Conservation (phyloP, 768 basidiomycete genomes). For the Tephrocybe sp. region DNA sequence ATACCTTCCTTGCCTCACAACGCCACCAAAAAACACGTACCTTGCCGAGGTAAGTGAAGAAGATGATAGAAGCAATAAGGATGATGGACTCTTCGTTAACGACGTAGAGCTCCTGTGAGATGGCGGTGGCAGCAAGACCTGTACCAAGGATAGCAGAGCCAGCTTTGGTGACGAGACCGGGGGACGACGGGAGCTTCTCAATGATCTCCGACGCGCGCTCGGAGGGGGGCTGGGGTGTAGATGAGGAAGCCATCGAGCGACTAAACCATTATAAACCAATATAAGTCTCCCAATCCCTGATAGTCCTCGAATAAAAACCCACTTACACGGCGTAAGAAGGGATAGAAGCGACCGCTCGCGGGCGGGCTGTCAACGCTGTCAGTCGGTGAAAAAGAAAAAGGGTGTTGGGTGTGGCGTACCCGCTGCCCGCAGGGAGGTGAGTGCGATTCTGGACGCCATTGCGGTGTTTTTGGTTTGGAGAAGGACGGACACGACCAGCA, state of each 20-base stretch:
- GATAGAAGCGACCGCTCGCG: too few relatives aligned
- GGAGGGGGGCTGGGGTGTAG: slow-evolving; percentile 67
- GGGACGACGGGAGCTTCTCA: slow-evolving; percentile 81
- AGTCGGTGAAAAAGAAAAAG: too few relatives aligned
- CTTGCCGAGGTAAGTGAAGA: slow-evolving; percentile 81
- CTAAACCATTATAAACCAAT: slow-evolving; percentile 30
- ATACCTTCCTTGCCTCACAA: background rate
- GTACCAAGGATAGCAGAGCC: slow-evolving; percentile 90
- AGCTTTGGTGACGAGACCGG: slow-evolving; percentile 90
- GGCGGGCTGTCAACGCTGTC: too few relatives aligned
- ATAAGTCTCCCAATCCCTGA: slow-evolving; percentile 4
- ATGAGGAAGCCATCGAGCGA: slow-evolving; percentile 61
- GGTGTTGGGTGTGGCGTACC: too few relatives aligned
- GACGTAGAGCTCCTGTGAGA: slow-evolving; percentile 96
- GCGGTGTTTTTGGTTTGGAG: slow-evolving; percentile 10
- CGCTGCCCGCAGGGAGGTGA: too few relatives aligned
- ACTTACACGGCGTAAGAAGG: slow-evolving; percentile 35
- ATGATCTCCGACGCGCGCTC: slow-evolving; percentile 90
- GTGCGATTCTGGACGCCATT: too few relatives aligned
- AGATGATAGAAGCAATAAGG: slow-evolving; percentile 77
- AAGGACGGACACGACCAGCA: slow-evolving; percentile 25
- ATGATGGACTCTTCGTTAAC: slow-evolving; percentile 96
- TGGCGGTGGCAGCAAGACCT: slow-evolving; percentile 84
- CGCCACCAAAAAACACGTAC: slow-evolving; percentile 40
- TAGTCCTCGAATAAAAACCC: slow-evolving; percentile 19